Evolutionary conservation across 768 basidiomycete genomes (phyloP).

Genomic region (Tylopilus felleus): DNA sequence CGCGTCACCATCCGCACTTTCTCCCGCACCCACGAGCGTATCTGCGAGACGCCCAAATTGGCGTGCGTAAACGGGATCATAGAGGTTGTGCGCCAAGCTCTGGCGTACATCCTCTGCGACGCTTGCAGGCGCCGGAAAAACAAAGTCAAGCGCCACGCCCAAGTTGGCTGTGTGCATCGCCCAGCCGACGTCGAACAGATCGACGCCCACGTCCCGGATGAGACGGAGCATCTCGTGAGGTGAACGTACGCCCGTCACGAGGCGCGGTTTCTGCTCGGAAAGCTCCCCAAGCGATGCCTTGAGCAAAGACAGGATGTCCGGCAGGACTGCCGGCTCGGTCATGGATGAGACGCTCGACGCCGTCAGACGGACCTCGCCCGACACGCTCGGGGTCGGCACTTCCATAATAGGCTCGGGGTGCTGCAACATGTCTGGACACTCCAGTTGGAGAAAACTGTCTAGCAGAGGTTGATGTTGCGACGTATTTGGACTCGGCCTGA

Average conservation of each 20-base stretch:
- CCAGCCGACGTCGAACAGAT: slow-evolving; percentile 75
- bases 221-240: slow-evolving; percentile 78
- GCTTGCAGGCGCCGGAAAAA: slow-evolving; percentile 49
- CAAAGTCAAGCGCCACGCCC: slow-evolving; percentile 78
- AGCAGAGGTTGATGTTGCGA: slow-evolving; percentile 14
- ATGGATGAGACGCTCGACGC: not conserved
- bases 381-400: slow-evolving; percentile 5
- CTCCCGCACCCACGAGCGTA: slow-evolving; percentile 25
- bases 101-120: not conserved
- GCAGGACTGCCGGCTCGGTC: not conserved
- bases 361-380: not conserved
- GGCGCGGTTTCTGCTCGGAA: slow-evolving; percentile 55
- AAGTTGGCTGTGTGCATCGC: slow-evolving; percentile 61
- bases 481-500: slow-evolving; percentile 13
- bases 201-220: slow-evolving; percentile 62
- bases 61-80: slow-evolving; percentile 49
- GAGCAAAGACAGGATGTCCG: slow-evolving; percentile 42
- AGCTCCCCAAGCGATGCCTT: slow-evolving; percentile 57
- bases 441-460: slow-evolving; percentile 13
- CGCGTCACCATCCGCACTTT: not conserved
- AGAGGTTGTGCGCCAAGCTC: slow-evolving; percentile 72
- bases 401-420: slow-evolving; percentile 9
- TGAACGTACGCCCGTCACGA: slow-evolving; percentile 51
- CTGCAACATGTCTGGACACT: slow-evolving; percentile 12
- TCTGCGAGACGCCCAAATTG: slow-evolving; percentile 60